Conservation (phyloP, 306 rosid species). For the Castanopsis chinensis region DNA sequence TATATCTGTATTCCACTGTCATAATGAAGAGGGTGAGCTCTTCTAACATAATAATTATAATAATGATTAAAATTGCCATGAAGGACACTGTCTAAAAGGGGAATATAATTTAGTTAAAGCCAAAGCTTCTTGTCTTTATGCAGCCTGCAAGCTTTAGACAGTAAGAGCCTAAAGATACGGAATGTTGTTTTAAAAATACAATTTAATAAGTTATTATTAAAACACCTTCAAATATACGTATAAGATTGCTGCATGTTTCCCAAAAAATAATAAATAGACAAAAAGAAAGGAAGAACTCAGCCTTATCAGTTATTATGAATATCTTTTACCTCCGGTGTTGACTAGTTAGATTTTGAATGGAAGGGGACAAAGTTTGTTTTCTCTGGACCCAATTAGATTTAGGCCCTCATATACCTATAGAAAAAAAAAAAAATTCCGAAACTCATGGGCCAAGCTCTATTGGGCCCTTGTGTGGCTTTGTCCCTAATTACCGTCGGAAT, state of each 20-base stretch:
- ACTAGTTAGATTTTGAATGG: not conserved
- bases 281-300: not conserved
- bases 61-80: not conserved
- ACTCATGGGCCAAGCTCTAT: no score
- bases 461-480: no score
- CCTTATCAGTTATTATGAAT: not conserved
- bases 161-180: not conserved
- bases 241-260: not conserved
- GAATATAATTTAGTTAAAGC: not conserved
- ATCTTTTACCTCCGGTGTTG: not conserved
- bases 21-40: not conserved
- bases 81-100: not conserved
- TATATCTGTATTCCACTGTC: slow-evolving; percentile 3
- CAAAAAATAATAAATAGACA: not conserved
- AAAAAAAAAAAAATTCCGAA: no score
- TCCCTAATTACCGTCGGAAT: no score
- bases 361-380: no score
- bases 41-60: slow-evolving; percentile 7
- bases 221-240: not conserved
- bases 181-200: not conserved
- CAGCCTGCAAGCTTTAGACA: not conserved
- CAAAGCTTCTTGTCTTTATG: not conserved
- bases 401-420: no score
- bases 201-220: not conserved
- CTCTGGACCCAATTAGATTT: no score